phyloP scores from a whole-genome alignment of 768 basidiomycete genomes.

The Trametes elegans region DNA sequence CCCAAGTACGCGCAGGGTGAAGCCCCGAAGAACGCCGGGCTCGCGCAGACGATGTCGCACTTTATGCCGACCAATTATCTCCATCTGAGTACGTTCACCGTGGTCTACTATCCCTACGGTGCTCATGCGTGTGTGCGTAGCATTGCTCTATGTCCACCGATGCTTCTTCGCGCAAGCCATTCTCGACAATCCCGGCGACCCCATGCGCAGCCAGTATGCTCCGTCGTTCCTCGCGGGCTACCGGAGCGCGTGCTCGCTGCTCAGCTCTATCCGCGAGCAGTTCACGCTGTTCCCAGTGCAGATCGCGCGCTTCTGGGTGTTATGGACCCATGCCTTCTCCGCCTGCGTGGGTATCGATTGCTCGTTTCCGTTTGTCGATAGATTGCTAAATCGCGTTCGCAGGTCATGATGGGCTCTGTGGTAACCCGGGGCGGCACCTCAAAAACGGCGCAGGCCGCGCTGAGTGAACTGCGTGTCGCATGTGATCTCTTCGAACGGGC shows the following conservation, averaged over 20 bases:
- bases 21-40: slow-evolving; percentile 46
- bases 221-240: slow-evolving; percentile 74
- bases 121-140: slow-evolving; percentile 66
- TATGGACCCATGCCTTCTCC: slow-evolving; percentile 58
- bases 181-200: slow-evolving; percentile 62
- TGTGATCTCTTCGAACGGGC: slow-evolving; percentile 65
- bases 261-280: slow-evolving; percentile 45
- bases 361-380: slow-evolving; percentile 53
- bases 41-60: slow-evolving; percentile 66
- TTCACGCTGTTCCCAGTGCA: slow-evolving; percentile 58
- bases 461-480: slow-evolving; percentile 61
- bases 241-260: slow-evolving; percentile 67
- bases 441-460: slow-evolving; percentile 68
- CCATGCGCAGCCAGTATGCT: slow-evolving; percentile 65
- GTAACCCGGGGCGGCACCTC: slow-evolving; percentile 64
- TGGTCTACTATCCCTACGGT: no score
- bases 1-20: slow-evolving; percentile 58
- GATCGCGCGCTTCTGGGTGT: slow-evolving; percentile 59
- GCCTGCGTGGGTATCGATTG: slow-evolving; percentile 42
- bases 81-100: slow-evolving; percentile 66
- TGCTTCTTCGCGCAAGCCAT: slow-evolving; percentile 71
- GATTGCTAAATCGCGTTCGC: slow-evolving; percentile 16
- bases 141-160: slow-evolving; percentile 64
- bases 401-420: slow-evolving; percentile 80
- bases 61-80: slow-evolving; percentile 77